Base-by-base conservation (phyloP, 1,284 basidiomycete genomes). In the Cryptococcus floricola region DNA sequence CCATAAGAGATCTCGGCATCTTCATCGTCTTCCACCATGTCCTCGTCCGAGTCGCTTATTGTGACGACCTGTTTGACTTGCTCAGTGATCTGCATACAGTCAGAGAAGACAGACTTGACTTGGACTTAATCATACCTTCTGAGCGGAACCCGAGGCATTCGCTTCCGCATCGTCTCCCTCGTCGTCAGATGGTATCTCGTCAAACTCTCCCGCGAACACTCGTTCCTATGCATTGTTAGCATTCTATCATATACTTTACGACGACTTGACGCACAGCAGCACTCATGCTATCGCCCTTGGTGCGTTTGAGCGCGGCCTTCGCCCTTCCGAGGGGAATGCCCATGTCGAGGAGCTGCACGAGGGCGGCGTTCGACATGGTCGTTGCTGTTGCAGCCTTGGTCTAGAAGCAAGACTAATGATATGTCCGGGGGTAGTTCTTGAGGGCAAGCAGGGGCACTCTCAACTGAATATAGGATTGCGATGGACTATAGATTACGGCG, bases 261-360 rank as follows among this genome's bases (percentile, higher is more conserved):
- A 25, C 4, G 16, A 2, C 10, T 8, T 27, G 27, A 91, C 86
- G 52, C 80, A 84, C 90, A 3, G 91, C 90, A n/a, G 91, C 91
- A 66, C 87, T 81, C 87, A 89, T 89, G 34, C 90, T 87, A 79
- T 93, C 90, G 5, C 69, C 71, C 66, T 85, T 88, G 66, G 87
- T 83, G 66, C 85, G 84, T 57, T 80, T 81, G 66, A 93, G 76
- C 13, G 90, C 90, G 45, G 87, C 88, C 62, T 82, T 81, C 41
- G 91, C 91, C 76, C 90, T 86, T 19, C 84, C 83, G 12, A 77
- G 71, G 2, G 85, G 88, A 39, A 89, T 89, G 62, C 91, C 90
- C 68, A 67, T 68, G 47, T 73, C 72, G 23, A 70, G 45, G 28
- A 76, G 67, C 56, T 73, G 71, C 28, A 52, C 43, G 1, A 74